Conservation (phyloP, 805 yeast species). For the Metschnikowia hibisci region DNA sequence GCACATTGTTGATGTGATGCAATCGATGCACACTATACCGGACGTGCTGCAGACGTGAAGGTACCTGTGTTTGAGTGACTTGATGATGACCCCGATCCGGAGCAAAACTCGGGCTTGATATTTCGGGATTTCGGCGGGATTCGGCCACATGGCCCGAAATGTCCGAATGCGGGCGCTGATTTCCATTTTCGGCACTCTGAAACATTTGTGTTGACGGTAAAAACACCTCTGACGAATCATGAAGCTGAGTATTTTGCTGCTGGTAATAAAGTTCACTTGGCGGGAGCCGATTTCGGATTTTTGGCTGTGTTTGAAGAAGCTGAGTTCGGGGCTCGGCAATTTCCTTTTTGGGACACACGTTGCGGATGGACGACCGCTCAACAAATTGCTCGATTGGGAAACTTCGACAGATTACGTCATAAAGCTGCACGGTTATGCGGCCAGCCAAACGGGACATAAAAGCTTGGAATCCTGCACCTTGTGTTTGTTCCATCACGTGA, state of each 20-base stretch:
- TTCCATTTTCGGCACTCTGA: no score
- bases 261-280: constrained; percentile 4
- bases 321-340: neutral
- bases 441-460: constrained; percentile 6
- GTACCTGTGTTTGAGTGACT: neutral
- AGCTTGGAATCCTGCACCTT: neutral
- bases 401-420: constrained; percentile 1
- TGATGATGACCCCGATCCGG: neutral
- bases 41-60: neutral
- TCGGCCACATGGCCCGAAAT: neutral
- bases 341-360: neutral
- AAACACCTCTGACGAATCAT: neutral
- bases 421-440: constrained; percentile 3
- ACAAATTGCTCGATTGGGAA: constrained; percentile 6
- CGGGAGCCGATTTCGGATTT: neutral
- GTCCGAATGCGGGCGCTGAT: neutral
- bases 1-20: neutral
- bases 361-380: neutral
- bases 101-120: no score
- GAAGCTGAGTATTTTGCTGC: neutral
- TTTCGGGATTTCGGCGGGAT: neutral
- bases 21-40: neutral
- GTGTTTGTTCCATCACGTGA: neutral
- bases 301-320: neutral
- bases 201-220: no score